Percentiles rank a stretch among this genome's conserved stretches.
Evolutionary conservation across 2,329 filamentous ascomycete genomes (phyloP).

Genomic region (Botrytis medusae): DNA sequence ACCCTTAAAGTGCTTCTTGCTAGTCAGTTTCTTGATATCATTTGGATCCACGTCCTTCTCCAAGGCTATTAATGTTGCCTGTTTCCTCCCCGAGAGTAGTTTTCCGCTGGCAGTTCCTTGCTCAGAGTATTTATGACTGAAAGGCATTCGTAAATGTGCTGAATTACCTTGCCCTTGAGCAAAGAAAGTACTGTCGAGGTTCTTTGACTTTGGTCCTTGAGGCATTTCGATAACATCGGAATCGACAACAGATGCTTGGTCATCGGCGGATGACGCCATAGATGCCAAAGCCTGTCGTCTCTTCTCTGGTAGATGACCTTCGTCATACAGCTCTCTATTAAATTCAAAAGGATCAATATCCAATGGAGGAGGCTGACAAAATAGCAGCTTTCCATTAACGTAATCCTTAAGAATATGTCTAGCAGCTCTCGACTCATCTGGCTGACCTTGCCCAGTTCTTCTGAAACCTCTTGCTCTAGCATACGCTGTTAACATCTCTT

Average conservation of each 20-base stretch:
- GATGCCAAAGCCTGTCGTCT: slow-evolving; percentile 64
- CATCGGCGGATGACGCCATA: slow-evolving; percentile 39
- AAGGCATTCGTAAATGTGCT: slow-evolving; percentile 74
- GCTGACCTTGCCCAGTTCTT: slow-evolving; percentile 84
- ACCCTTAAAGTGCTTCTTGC: slow-evolving; percentile 96
- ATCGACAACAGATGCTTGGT: slow-evolving; percentile 43
- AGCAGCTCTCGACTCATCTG: slow-evolving; percentile 89
- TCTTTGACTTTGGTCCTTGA: slow-evolving; percentile 70
- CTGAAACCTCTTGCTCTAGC: slow-evolving; percentile 87
- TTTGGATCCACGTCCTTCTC: slow-evolving; percentile 82
- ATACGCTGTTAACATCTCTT: slow-evolving; percentile 83
- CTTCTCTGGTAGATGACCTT: slow-evolving; percentile 77
- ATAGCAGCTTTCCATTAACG: slow-evolving; percentile 92
- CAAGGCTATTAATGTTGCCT: slow-evolving; percentile 74
- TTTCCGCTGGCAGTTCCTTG: slow-evolving; percentile 67
- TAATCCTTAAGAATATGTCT: slow-evolving; percentile 94
- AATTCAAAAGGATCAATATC: slow-evolving; percentile 73
- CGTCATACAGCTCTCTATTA: slow-evolving; percentile 86
- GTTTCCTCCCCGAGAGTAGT: slow-evolving; percentile 78
- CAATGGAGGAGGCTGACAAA: slow-evolving; percentile 80
- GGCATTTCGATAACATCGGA: slow-evolving; percentile 53
- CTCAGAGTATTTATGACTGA: slow-evolving; percentile 85
- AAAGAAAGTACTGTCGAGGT: slow-evolving; percentile 90
- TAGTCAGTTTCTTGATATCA: slow-evolving; percentile 63
- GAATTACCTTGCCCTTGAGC: slow-evolving; percentile 59